These are phyloP conservation scores for Spinellus fusiger DNA, from an alignment of 192 early-diverging fungal species.

Conservation along the genomic window DNA sequence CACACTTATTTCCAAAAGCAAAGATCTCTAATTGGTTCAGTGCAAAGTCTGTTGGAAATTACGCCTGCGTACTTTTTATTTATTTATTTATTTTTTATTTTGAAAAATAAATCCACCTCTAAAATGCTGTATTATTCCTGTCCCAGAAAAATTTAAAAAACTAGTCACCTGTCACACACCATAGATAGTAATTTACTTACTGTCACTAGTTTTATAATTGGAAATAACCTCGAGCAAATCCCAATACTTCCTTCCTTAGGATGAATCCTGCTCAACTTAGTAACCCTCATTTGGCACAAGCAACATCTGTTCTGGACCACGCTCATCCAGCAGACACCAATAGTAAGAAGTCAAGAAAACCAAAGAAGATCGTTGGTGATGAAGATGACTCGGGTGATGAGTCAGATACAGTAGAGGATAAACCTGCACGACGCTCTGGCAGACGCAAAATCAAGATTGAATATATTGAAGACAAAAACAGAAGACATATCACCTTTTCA, in stretches of 20 bases:
- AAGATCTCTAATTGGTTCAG: too few relatives aligned
- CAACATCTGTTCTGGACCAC: neutral
- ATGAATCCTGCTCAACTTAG: neutral
- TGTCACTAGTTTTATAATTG: slow-evolving; percentile 8
- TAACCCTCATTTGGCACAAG: slow-evolving; percentile 7
- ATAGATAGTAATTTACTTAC: neutral
- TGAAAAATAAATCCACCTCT: too few relatives aligned
- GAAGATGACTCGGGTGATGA: slow-evolving; percentile 47
- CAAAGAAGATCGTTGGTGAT: slow-evolving; percentile 1
- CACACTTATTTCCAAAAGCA: too few relatives aligned
- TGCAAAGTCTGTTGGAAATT: too few relatives aligned
- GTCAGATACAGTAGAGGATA: slow-evolving; percentile 10
- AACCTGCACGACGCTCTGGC: slow-evolving; percentile 62
- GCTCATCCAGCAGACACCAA: neutral
- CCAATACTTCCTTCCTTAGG: neutral
- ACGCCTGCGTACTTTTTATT: too few relatives aligned
- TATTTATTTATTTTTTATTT: too few relatives aligned
- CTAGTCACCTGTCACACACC: too few relatives aligned
- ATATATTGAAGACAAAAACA: slow-evolving; percentile 88
- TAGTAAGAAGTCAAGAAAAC: neutral
- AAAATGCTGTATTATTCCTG: too few relatives aligned
- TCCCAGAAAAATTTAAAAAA: too few relatives aligned
- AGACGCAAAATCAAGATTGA: slow-evolving; percentile 94
- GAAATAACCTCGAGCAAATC: slow-evolving; percentile 1
- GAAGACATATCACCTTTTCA: slow-evolving; percentile 89